These are phyloP conservation scores for Phytophthora pseudosyringae DNA, from an alignment of 352 stramenopile species.

Conservation along the genomic window DNA sequence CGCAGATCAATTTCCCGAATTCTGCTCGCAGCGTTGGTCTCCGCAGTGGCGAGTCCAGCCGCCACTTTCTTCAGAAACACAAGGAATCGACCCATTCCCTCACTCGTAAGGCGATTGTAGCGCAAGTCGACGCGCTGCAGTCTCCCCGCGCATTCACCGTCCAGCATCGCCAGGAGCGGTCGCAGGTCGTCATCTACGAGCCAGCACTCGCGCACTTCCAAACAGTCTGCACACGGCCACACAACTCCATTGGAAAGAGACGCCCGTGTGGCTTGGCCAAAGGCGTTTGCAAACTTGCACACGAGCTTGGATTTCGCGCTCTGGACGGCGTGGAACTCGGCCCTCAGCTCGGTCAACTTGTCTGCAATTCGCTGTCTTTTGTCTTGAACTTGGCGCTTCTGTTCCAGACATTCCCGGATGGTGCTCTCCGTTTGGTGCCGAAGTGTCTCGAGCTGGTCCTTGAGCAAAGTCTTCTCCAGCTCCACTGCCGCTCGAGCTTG, in stretches of 20 bases:
- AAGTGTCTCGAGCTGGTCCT: conserved; percentile 51
- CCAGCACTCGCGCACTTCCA: conserved; percentile 61
- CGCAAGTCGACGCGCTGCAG: conserved; percentile 59
- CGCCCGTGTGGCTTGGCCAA: conserved; percentile 12
- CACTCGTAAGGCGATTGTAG: conserved; percentile 64
- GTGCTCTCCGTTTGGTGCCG: conserved; percentile 43
- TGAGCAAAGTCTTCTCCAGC: conserved; percentile 52
- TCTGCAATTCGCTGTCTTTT: conserved; percentile 38
- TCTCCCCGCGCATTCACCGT: conserved; percentile 19
- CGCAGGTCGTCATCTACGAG: conserved; percentile 58
- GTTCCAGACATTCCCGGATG: conserved; percentile 45
- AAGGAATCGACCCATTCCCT: conserved; percentile 46
- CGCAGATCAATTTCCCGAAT: conserved; percentile 67
- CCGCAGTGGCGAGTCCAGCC: background rate
- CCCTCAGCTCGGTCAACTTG: conserved; percentile 43
- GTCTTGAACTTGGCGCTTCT: conserved; percentile 45
- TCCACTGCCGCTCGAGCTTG: conserved; percentile 55
- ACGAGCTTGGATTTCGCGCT: conserved; percentile 58
- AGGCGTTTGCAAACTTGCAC: conserved; percentile 40
- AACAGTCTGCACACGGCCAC: conserved; percentile 21
- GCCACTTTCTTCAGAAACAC: conserved; percentile 36
- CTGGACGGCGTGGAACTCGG: conserved; percentile 49
- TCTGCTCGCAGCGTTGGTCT: background rate
- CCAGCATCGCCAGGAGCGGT: conserved; percentile 49
- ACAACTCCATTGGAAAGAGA: background rate